These are phyloP conservation scores for Theobroma grandiflorum DNA, from an alignment of 441 rosid species.

Conservation along the genomic window DNA sequence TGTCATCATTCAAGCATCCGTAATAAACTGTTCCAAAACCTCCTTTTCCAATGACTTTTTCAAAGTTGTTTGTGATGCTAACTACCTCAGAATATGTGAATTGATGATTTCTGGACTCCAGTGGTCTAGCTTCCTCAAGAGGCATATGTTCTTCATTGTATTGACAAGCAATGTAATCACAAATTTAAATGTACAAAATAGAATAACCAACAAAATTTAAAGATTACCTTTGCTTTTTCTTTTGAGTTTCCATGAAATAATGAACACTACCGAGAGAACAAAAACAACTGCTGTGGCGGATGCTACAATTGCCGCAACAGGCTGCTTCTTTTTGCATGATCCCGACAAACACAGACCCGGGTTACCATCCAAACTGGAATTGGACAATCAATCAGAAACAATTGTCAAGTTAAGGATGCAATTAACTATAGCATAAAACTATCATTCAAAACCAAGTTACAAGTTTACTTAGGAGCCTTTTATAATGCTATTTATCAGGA, in stretches of 20 bases:
- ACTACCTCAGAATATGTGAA: constrained; percentile 2
- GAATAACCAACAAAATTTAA: neutral
- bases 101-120: neutral
- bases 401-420: too few species aligned
- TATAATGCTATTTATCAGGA: too few species aligned
- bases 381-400: neutral
- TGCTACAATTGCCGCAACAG: constrained; percentile 41
- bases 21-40: constrained; percentile 35
- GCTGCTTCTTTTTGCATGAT: constrained; percentile 42
- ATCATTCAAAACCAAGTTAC: too few species aligned
- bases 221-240: too few species aligned
- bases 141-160: neutral
- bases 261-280: constrained; percentile 25
- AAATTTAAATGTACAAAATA: too few species aligned
- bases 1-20: constrained; percentile 32
- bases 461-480: too few species aligned
- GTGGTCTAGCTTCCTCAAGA: neutral
- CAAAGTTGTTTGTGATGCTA: neutral
- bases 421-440: too few species aligned
- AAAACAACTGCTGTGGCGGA: constrained; percentile 33
- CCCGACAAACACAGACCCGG: constrained; percentile 39
- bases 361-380: constrained; percentile 39
- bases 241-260: too few species aligned
- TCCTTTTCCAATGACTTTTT: neutral
- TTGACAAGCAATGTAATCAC: too few species aligned